phyloP scores from a whole-genome alignment of 257 asterid species.

The Oldenlandia corymbosa region DNA sequence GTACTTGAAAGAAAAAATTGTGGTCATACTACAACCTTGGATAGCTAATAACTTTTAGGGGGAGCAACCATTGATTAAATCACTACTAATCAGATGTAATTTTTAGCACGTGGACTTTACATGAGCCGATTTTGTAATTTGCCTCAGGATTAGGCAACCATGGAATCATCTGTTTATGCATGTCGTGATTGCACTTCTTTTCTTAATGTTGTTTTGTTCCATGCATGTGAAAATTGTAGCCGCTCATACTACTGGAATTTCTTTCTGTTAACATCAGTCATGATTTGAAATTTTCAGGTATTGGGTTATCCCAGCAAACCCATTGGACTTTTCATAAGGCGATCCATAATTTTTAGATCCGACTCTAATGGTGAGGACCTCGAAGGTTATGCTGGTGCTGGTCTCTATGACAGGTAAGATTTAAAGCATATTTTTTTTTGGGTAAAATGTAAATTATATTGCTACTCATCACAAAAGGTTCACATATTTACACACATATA shows the following conservation, averaged over 20 bases:
- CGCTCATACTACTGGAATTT: background rate
- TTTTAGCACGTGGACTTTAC: background rate
- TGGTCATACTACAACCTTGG: too few species aligned
- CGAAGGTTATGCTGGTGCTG: slow-evolving; percentile 99
- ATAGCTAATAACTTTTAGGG: background rate
- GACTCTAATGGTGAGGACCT: slow-evolving; percentile 99
- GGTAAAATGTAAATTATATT: too few species aligned
- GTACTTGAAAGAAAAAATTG: background rate
- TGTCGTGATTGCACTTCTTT: background rate
- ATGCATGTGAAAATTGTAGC: background rate
- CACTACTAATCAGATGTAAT: background rate
- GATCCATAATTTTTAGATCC: slow-evolving; percentile 87
- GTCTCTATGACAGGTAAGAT: slow-evolving; percentile 88
- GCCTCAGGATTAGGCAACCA: background rate
- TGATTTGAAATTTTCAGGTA: slow-evolving; percentile 39
- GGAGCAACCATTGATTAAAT: background rate
- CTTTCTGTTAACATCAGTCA: background rate
- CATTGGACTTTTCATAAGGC: slow-evolving; percentile 75
- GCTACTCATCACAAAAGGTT: too few species aligned
- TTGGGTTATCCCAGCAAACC: slow-evolving; percentile 99
- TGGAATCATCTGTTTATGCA: background rate
- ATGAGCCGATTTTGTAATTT: background rate
- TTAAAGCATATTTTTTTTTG: slow-evolving; percentile 6
- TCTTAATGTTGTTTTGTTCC: background rate
- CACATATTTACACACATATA: too few species aligned